Evolutionary conservation across 768 basidiomycete species (phyloP).

Genomic region (Pleurotus citrinopileatus): DNA sequence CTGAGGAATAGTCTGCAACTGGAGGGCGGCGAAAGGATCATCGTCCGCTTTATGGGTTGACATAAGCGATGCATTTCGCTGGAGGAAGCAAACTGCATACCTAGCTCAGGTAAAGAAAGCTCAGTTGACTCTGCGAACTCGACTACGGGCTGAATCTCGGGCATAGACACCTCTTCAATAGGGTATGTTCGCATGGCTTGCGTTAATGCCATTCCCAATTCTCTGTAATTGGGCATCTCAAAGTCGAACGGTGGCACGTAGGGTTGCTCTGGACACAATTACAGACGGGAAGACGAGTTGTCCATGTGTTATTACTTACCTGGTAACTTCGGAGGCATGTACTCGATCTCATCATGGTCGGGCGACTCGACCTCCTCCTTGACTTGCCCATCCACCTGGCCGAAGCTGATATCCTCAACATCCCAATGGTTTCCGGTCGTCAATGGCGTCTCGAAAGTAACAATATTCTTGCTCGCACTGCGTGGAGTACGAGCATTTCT

Average conservation of each 20-base stretch:
- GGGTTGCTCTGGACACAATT: conserved; percentile 31
- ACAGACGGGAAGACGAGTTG: not conserved
- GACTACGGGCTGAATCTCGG: conserved; percentile 22
- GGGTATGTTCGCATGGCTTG: conserved; percentile 29
- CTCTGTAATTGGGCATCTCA: conserved; percentile 40
- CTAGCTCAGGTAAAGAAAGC: conserved; percentile 26
- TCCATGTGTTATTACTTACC: conserved; percentile 21
- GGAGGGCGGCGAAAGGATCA: conserved; percentile 23
- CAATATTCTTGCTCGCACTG: conserved; percentile 39
- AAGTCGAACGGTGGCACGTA: conserved; percentile 45
- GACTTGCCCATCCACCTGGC: conserved; percentile 21
- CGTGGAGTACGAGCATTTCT: conserved; percentile 59
- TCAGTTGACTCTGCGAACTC: conserved; percentile 23
- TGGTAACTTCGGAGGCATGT: conserved; percentile 47
- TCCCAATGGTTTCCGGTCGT: conserved; percentile 75
- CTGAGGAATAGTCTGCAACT: not conserved
- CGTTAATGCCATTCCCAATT: conserved; percentile 35
- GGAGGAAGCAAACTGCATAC: no score
- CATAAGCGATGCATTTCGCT: no score
- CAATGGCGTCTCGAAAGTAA: conserved; percentile 71
- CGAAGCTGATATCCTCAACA: conserved; percentile 51
- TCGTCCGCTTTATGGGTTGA: no score
- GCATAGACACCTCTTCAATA: conserved; percentile 25
- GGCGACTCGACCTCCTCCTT: conserved; percentile 28
- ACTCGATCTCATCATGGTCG: conserved; percentile 49